Conservation (phyloP, 2,329 filamentous ascomycete genomes). For the Rutstroemia sp. region DNA sequence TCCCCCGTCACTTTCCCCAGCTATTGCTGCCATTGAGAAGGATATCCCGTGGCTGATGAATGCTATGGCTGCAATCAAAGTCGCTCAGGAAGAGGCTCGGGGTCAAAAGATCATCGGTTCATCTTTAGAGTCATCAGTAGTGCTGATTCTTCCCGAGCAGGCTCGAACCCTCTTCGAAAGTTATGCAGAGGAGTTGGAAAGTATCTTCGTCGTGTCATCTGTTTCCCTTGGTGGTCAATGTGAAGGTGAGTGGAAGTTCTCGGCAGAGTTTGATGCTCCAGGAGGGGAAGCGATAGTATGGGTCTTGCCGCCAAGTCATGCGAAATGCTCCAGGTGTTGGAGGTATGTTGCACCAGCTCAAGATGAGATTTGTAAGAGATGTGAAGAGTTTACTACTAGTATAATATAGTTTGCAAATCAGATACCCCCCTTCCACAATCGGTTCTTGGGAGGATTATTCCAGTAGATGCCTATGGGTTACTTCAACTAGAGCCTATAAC, state of each 20-base stretch:
- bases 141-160: slow-evolving; percentile 40
- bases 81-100: slow-evolving; percentile 66
- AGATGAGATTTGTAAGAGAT: slow-evolving; percentile 64
- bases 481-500: no score
- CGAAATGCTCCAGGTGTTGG: slow-evolving; percentile 89
- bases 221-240: slow-evolving; percentile 44
- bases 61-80: slow-evolving; percentile 60
- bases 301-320: slow-evolving; percentile 38
- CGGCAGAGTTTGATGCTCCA: slow-evolving; percentile 18
- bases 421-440: no score
- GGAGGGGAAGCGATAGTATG: slow-evolving; percentile 18
- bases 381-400: slow-evolving; percentile 33
- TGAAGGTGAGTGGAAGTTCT: slow-evolving; percentile 39
- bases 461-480: no score
- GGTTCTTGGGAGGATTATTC: no score
- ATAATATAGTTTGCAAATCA: no score
- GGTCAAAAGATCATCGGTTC: slow-evolving; percentile 67
- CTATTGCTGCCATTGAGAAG: slow-evolving; percentile 4
- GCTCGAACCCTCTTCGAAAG: slow-evolving; percentile 21
- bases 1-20: neutral
- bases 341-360: slow-evolving; percentile 65
- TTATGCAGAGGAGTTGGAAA: slow-evolving; percentile 36
- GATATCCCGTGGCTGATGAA: slow-evolving; percentile 23
- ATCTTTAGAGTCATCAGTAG: slow-evolving; percentile 70
- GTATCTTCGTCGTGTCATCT: slow-evolving; percentile 62